Conservation (phyloP, 2,329 filamentous ascomycete species). For the Podosphaera aphanis region DNA sequence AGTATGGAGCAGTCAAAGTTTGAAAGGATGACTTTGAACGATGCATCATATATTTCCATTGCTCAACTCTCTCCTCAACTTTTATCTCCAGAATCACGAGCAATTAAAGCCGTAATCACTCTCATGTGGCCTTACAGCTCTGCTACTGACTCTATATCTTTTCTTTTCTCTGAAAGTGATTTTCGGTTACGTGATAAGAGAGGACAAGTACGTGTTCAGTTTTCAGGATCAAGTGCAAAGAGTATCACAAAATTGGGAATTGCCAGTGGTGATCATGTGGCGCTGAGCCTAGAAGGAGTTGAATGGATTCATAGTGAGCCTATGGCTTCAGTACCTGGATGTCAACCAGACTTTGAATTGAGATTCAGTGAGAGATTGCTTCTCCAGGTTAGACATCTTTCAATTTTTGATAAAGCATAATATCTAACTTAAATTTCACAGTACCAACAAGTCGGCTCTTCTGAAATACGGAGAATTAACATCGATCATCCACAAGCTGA, state of each 20-base stretch:
- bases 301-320: constrained; percentile 25
- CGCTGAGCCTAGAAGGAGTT: constrained; percentile 44
- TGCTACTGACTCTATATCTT: constrained; percentile 46
- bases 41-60: constrained; percentile 25
- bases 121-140: constrained; percentile 84
- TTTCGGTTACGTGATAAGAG: constrained; percentile 52
- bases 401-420: neutral
- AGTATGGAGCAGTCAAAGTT: constrained; percentile 8
- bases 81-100: constrained; percentile 18
- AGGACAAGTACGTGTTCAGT: constrained; percentile 62
- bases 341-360: constrained; percentile 33
- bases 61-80: constrained; percentile 29
- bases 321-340: constrained; percentile 24
- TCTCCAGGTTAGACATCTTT: constrained; percentile 20
- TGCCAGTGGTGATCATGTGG: constrained; percentile 56
- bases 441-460: constrained; percentile 24
- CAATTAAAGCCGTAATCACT: constrained; percentile 50
- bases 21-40: constrained; percentile 4
- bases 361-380: constrained; percentile 27
- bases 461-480: constrained; percentile 26
- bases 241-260: constrained; percentile 42
- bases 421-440: constrained; percentile 14
- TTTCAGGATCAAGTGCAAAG: constrained; percentile 46
- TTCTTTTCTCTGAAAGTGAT: constrained; percentile 67
- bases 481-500: constrained; percentile 23